These are phyloP conservation scores for Xylaria intraflava DNA, from an alignment of 495 filamentous ascomycete genomes.

Conservation along the genomic window DNA sequence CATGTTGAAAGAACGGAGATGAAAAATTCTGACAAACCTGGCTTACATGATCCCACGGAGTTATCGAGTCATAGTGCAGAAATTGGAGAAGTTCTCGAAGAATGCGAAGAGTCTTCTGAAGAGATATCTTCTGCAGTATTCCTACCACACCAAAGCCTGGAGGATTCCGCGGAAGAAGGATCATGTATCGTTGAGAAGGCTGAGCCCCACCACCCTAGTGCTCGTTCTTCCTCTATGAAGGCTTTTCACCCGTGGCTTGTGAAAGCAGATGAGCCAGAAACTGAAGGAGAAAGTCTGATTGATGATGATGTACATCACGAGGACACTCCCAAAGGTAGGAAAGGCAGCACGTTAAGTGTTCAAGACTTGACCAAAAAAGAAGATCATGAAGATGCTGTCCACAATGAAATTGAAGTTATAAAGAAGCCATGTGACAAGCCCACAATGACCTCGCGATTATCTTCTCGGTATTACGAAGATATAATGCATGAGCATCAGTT, in stretches of 20 bases:
- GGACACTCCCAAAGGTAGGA: constrained; percentile 26
- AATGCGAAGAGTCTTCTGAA: constrained; percentile 78
- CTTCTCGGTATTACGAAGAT: constrained; percentile 38
- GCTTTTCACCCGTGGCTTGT: constrained; percentile 45
- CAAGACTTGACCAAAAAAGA: constrained; percentile 24
- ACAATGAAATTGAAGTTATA: constrained; percentile 30
- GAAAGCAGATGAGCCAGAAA: constrained; percentile 43
- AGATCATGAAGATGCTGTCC: constrained; percentile 33
- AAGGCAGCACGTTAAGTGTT: constrained; percentile 19
- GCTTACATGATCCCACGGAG: background rate
- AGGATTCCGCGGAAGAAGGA: constrained; percentile 36
- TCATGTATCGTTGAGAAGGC: constrained; percentile 19
- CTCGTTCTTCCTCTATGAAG: constrained; percentile 22
- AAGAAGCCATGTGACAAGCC: constrained; percentile 28
- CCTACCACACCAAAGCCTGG: constrained; percentile 72
- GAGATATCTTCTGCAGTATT: constrained; percentile 95
- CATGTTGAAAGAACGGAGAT: constrained; percentile 1
- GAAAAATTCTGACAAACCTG: background rate
- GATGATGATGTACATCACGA: constrained; percentile 25
- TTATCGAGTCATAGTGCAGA: constrained; percentile 25
- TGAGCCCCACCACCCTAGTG: constrained; percentile 20
- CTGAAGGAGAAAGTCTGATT: constrained; percentile 27
- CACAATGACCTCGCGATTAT: constrained; percentile 28
- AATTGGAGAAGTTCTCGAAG: constrained; percentile 43
- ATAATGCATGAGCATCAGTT: constrained; percentile 41